A percentile compares a stretch with the other conserved stretches of the same genome.
Evolutionary conservation across 176 grass and related monocot genomes (phyloP).

Genomic region (Eragrostis curvula): DNA sequence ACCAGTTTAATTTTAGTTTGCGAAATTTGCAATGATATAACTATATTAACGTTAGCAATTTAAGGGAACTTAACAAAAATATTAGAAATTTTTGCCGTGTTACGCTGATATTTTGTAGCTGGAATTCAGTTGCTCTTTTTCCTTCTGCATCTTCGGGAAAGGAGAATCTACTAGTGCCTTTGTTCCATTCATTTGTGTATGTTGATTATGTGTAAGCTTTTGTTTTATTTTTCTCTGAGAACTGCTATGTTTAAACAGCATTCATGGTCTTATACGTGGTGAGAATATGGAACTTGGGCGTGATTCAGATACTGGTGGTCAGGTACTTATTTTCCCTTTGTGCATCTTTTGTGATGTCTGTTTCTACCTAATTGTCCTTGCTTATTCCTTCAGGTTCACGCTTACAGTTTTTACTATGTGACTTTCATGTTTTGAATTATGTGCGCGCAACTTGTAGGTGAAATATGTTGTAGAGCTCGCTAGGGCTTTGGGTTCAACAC

Average conservation of each 20-base stretch:
- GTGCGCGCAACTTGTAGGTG: constrained; percentile 50
- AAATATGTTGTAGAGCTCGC: constrained; percentile 94
- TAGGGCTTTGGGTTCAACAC: constrained; percentile 71
- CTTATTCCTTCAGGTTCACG: constrained; percentile 8
- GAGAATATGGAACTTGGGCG: constrained; percentile 92
- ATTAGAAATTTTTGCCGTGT: neutral
- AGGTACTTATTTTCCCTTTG: constrained; percentile 53
- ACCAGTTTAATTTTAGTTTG: neutral
- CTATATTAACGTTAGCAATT: neutral
- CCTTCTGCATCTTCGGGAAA: neutral
- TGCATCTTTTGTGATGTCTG: neutral
- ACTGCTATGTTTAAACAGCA: constrained; percentile 49
- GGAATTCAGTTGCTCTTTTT: neutral
- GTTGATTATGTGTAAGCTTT: constrained; percentile 18
- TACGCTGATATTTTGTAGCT: constrained; percentile 21
- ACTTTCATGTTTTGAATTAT: constrained; percentile 28
- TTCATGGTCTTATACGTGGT: constrained; percentile 87
- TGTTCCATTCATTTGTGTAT: neutral
- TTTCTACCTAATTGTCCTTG: constrained; percentile 25
- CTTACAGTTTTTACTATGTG: constrained; percentile 17
- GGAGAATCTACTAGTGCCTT: neutral
- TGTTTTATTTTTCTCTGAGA: constrained; percentile 24
- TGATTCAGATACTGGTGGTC: constrained; percentile 89
- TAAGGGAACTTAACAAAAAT: neutral
- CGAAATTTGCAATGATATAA: neutral